These are phyloP conservation scores for Claviceps purpurea DNA, from an alignment of 2,329 filamentous ascomycete genomes.

Conservation along the genomic window DNA sequence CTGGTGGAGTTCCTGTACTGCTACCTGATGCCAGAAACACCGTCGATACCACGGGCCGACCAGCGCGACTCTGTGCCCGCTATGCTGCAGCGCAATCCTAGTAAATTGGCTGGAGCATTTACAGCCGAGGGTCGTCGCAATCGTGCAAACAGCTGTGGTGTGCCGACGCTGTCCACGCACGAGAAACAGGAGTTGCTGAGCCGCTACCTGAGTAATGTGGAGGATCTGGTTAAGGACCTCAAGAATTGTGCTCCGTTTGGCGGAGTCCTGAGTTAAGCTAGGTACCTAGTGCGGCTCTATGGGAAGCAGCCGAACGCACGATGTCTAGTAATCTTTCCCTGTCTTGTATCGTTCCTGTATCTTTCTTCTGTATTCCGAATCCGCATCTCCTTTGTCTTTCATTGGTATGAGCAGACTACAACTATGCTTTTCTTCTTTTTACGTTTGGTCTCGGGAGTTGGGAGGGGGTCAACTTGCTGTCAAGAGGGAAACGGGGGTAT, in stretches of 20 bases:
- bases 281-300: no score
- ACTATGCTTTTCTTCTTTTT: neutral
- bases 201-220: conserved; percentile 66
- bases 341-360: neutral
- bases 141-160: conserved; percentile 23
- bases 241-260: conserved; percentile 67
- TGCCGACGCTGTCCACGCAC: conserved; percentile 50
- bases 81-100: conserved; percentile 53
- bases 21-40: conserved; percentile 89
- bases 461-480: conserved; percentile 12
- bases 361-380: neutral
- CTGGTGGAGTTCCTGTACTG: conserved; percentile 98
- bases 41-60: conserved; percentile 37
- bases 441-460: conserved; percentile 1
- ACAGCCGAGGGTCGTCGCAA: conserved; percentile 19
- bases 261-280: conserved; percentile 28
- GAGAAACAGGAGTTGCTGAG: conserved; percentile 74
- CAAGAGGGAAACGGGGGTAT: neutral
- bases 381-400: neutral
- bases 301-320: no score
- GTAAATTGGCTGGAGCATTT: conserved; percentile 50
- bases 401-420: neutral
- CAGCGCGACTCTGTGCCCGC: conserved; percentile 31
- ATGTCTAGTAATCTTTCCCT: no score
- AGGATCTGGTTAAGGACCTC: conserved; percentile 73